Percentiles rank a stretch among this genome's conserved stretches.
Evolutionary conservation across 148 eudicot species (phyloP).

Genomic region (Diospyros kaki): DNA sequence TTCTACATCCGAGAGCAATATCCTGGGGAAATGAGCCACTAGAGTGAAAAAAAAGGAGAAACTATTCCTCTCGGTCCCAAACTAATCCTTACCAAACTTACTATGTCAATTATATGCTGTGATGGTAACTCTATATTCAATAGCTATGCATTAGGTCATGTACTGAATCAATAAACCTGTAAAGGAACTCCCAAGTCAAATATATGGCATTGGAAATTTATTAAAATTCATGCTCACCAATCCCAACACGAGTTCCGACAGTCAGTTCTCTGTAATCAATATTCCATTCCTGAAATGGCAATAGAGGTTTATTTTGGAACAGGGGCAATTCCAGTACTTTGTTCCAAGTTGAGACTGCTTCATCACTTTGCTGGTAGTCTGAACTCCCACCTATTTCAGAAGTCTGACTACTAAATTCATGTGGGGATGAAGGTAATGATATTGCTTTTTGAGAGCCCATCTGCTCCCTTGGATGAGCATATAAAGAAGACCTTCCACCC

Average conservation of each 20-base stretch:
- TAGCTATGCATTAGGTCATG: background rate
- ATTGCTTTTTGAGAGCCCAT: slow-evolving; percentile 68
- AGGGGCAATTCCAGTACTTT: slow-evolving; percentile 65
- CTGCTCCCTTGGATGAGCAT: slow-evolving; percentile 53
- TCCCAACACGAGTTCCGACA: slow-evolving; percentile 97
- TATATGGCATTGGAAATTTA: background rate
- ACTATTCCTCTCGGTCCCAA: background rate
- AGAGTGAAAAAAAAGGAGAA: background rate
- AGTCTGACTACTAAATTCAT: slow-evolving; percentile 52
- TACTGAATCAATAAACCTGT: background rate
- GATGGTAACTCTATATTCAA: background rate
- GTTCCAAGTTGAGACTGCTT: slow-evolving; percentile 75
- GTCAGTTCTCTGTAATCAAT: slow-evolving; percentile 87
- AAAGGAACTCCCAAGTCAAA: background rate
- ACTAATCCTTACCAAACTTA: background rate
- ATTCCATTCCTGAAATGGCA: slow-evolving; percentile 94
- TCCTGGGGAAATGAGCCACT: slow-evolving; percentile 1
- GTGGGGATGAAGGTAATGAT: slow-evolving; percentile 95
- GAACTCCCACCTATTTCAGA: slow-evolving; percentile 43
- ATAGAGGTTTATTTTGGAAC: slow-evolving; percentile 65
- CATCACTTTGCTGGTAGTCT: slow-evolving; percentile 36
- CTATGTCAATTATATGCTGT: background rate
- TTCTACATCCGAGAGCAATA: background rate
- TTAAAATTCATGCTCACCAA: slow-evolving; percentile 49
- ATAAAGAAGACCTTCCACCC: slow-evolving; percentile 45